Conservation (phyloP, 257 asterid species). For the Nicotiana tomentosiformis region DNA sequence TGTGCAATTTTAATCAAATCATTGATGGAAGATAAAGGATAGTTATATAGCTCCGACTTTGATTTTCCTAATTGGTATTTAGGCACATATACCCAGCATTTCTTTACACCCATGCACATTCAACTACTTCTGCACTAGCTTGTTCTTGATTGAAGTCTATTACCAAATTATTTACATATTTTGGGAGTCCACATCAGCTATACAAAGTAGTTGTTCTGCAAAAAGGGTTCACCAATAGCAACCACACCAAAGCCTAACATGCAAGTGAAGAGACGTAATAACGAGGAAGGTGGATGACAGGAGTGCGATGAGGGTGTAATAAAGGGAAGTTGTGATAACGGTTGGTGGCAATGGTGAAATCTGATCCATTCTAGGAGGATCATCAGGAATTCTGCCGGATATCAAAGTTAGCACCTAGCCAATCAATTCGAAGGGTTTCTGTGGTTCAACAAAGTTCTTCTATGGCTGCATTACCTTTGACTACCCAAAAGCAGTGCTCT, state of each 20-base stretch:
- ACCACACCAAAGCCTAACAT: neutral
- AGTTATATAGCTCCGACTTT: neutral
- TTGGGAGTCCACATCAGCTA: neutral
- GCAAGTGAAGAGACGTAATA: neutral
- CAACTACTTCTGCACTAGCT: conserved; percentile 1
- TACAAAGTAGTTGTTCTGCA: neutral
- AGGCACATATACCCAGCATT: neutral
- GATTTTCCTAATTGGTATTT: neutral
- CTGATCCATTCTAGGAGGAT: neutral
- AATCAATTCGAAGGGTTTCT: neutral
- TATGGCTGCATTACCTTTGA: neutral
- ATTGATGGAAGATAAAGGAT: neutral
- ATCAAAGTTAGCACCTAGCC: neutral
- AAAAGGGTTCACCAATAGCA: neutral
- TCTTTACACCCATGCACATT: neutral
- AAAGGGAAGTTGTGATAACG: neutral
- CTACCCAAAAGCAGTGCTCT: neutral
- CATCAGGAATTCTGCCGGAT: neutral
- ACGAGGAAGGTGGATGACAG: neutral
- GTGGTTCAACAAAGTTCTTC: neutral
- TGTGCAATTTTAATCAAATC: neutral
- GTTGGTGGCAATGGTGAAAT: neutral
- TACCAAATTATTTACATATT: neutral
- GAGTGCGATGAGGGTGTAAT: neutral
- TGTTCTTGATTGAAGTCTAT: neutral